Evolutionary conservation across 805 yeast genomes (phyloP).

Genomic region (Myxozyma udenii): DNA sequence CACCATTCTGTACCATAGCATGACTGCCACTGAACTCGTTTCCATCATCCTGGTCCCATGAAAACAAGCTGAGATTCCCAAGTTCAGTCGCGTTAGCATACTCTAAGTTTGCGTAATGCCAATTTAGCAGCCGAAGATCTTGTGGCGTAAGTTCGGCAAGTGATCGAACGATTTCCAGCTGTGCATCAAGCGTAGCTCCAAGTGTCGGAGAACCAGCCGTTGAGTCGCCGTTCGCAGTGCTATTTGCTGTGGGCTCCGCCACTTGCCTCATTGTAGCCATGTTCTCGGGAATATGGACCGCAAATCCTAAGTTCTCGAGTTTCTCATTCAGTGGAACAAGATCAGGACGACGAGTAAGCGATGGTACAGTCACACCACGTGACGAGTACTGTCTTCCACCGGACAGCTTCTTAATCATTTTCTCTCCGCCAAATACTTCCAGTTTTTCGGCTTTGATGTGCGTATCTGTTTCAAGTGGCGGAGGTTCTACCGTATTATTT

Average conservation of each 20-base stretch:
- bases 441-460: constrained; percentile 1
- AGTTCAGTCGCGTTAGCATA: constrained; percentile 39
- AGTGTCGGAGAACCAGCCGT: constrained; percentile 37
- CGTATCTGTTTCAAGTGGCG: constrained; percentile 35
- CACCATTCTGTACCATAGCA: constrained; percentile 41
- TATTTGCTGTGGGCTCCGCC: constrained; percentile 32
- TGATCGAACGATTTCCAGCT: constrained; percentile 36
- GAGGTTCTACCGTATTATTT: constrained; percentile 36
- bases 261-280: neutral
- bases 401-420: neutral
- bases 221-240: constrained; percentile 38
- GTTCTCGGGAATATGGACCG: constrained; percentile 4
- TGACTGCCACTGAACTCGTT: constrained; percentile 43
- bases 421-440: neutral
- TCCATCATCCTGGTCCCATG: constrained; percentile 45
- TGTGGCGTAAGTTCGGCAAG: constrained; percentile 38
- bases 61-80: constrained; percentile 38
- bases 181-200: constrained; percentile 40
- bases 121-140: constrained; percentile 40
- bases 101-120: constrained; percentile 45
- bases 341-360: too few species aligned
- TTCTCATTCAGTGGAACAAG: constrained; percentile 12
- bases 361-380: neutral
- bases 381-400: constrained; percentile 1
- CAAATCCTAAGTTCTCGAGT: constrained; percentile 26